Percentiles rank a stretch among this genome's conserved stretches.
phyloP scores from a whole-genome alignment of 1,139 yeast genomes.

The Lodderomyces metapsilosis region DNA sequence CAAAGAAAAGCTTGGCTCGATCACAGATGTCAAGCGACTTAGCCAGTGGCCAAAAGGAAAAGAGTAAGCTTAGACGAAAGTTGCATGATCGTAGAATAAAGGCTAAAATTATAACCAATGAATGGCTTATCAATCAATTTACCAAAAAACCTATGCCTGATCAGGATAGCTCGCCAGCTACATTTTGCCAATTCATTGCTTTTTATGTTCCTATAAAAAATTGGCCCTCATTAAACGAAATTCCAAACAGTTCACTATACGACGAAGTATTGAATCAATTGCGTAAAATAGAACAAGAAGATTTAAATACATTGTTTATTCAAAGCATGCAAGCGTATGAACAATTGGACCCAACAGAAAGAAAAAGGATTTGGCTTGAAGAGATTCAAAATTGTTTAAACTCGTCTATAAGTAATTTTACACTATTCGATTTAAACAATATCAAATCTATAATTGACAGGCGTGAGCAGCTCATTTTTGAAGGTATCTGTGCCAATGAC shows the following conservation, averaged over 20 bases:
- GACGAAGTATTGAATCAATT: conserved; percentile 6
- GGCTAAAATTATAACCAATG: conserved; percentile 18
- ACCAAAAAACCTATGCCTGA: conserved; percentile 11
- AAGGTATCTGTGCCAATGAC: conserved; percentile 17
- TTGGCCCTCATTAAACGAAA: conserved; percentile 15
- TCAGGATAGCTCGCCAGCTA: conserved; percentile 5
- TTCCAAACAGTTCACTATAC: conserved; percentile 10
- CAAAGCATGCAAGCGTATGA: conserved; percentile 14
- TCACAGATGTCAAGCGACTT: conserved; percentile 15
- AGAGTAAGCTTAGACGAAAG: conserved; percentile 20
- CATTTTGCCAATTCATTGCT: conserved; percentile 17
- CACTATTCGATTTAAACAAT: conserved; percentile 15
- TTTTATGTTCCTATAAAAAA: conserved; percentile 18
- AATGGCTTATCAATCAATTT: conserved; percentile 17
- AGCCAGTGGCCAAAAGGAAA: conserved; percentile 17
- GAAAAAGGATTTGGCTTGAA: conserved; percentile 14
- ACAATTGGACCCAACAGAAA: conserved; percentile 9
- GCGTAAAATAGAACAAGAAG: neutral
- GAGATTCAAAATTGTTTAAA: conserved; percentile 12
- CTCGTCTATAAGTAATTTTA: conserved; percentile 14
- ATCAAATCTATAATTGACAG: conserved; percentile 13
- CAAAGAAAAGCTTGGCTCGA: conserved; percentile 16
- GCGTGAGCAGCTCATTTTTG: conserved; percentile 15
- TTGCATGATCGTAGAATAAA: conserved; percentile 21
- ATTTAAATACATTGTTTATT: conserved; percentile 7